Conservation (phyloP, 352 stramenopile genomes). For the Phytophthora megakarya region DNA sequence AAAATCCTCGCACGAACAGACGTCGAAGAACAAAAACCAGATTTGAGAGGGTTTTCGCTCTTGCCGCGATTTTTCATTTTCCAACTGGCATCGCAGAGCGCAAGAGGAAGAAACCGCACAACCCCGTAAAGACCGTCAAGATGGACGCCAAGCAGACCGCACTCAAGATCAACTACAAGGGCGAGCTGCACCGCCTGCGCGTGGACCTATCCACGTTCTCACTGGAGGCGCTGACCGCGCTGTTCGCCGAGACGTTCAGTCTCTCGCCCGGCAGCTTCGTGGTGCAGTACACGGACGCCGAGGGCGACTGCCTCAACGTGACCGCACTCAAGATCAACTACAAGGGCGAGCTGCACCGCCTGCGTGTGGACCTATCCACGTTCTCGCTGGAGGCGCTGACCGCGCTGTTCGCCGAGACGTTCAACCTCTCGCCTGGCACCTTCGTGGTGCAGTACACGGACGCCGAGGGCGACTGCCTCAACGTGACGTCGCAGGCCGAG, state of each 20-base stretch:
- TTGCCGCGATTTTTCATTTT: conserved; percentile 36
- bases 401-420: conserved; percentile 69
- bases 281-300: conserved; percentile 83
- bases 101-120: conserved; percentile 6
- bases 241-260: conserved; percentile 70
- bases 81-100: conserved; percentile 28
- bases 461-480: conserved; percentile 72
- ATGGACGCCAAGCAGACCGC: conserved; percentile 62
- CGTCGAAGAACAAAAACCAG: conserved; percentile 31
- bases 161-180: conserved; percentile 84
- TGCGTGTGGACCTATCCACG: conserved; percentile 62
- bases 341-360: conserved; percentile 86
- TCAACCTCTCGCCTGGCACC: conserved; percentile 40
- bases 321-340: conserved; percentile 83
- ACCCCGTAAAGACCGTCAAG: conserved; percentile 11
- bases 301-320: conserved; percentile 77
- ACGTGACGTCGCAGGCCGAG: conserved; percentile 72
- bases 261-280: conserved; percentile 55
- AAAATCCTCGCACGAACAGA: conserved; percentile 15
- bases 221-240: conserved; percentile 48
- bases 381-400: conserved; percentile 55
- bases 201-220: conserved; percentile 62
- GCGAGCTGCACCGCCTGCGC: conserved; percentile 82
- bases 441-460: conserved; percentile 88
- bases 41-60: conserved; percentile 15